Percentiles rank a stretch among this genome's conserved stretches.
phyloP scores from a whole-genome alignment of 2,329 filamentous ascomycete species.

The Aureobasidium sp. region DNA sequence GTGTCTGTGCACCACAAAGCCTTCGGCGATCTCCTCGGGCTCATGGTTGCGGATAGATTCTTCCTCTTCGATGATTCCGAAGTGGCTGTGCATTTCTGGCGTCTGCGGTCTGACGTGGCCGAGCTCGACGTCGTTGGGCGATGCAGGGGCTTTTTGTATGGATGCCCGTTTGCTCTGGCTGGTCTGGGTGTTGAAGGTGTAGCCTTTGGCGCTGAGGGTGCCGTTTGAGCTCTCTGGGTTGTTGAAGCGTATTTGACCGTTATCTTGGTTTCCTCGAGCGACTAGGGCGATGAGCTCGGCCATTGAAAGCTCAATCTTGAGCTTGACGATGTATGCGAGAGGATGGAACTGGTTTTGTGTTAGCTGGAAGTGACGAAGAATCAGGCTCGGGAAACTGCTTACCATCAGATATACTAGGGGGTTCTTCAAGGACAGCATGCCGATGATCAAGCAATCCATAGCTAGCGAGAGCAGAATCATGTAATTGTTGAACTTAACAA shows the following conservation, averaged over 20 bases:
- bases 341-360: slow-evolving; percentile 40
- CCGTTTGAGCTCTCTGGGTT: neutral
- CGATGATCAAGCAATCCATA: slow-evolving; percentile 45
- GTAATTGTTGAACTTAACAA: slow-evolving; percentile 45
- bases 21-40: neutral
- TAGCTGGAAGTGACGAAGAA: slow-evolving; percentile 40
- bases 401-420: slow-evolving; percentile 34
- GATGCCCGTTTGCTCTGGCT: neutral
- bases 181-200: neutral
- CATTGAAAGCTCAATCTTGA: slow-evolving; percentile 48
- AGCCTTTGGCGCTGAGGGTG: neutral
- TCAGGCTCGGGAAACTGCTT: neutral
- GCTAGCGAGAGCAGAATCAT: slow-evolving; percentile 45
- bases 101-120: neutral
- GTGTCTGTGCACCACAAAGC: slow-evolving; percentile 12
- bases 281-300: slow-evolving; percentile 43
- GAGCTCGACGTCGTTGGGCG: neutral
- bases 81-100: neutral
- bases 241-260: neutral
- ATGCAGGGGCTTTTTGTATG: neutral
- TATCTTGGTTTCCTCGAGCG: slow-evolving; percentile 18
- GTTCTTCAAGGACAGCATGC: slow-evolving; percentile 41
- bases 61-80: slow-evolving; percentile 8
- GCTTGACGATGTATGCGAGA: slow-evolving; percentile 33
- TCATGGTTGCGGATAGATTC: neutral